Evolutionary conservation across 108 stramenopile species (phyloP).

Genomic region (Stephanodiscus triporus): DNA sequence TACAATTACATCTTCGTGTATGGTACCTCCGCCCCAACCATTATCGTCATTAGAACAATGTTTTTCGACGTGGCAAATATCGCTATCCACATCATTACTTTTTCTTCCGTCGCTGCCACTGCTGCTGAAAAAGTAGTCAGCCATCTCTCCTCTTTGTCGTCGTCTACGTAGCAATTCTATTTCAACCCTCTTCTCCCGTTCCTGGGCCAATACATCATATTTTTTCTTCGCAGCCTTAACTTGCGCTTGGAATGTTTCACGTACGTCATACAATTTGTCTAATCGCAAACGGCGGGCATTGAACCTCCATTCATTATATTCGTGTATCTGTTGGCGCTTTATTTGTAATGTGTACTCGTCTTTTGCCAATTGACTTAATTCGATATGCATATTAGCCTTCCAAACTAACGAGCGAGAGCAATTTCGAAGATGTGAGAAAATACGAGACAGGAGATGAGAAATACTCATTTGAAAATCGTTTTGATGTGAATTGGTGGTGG

Average conservation of each 20-base stretch:
- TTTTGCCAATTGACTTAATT: constrained; percentile 35
- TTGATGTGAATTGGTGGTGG: constrained; percentile 12
- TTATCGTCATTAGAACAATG: constrained; percentile 13
- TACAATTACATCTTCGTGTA: constrained; percentile 37
- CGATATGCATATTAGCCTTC: constrained; percentile 55
- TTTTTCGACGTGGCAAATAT: background rate
- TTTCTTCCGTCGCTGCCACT: constrained; percentile 5
- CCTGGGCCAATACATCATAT: constrained; percentile 37
- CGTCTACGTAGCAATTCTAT: constrained; percentile 32
- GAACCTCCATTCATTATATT: constrained; percentile 45
- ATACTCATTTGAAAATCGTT: background rate
- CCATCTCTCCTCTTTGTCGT: constrained; percentile 4
- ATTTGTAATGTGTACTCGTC: constrained; percentile 25
- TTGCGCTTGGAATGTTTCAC: constrained; percentile 51
- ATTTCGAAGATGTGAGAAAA: constrained; percentile 38
- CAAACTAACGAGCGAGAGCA: constrained; percentile 49
- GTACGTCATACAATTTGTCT: constrained; percentile 54
- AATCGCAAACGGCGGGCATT: constrained; percentile 36
- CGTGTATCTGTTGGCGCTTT: constrained; percentile 1
- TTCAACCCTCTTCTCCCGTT: constrained; percentile 40
- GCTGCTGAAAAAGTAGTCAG: background rate
- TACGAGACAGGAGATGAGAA: constrained; percentile 3
- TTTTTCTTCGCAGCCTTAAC: constrained; percentile 36
- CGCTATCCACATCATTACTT: constrained; percentile 7
- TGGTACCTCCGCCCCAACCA: constrained; percentile 33